These are phyloP conservation scores for Remersonia thermophila DNA, from an alignment of 2,329 filamentous ascomycete genomes.

Conservation along the genomic window DNA sequence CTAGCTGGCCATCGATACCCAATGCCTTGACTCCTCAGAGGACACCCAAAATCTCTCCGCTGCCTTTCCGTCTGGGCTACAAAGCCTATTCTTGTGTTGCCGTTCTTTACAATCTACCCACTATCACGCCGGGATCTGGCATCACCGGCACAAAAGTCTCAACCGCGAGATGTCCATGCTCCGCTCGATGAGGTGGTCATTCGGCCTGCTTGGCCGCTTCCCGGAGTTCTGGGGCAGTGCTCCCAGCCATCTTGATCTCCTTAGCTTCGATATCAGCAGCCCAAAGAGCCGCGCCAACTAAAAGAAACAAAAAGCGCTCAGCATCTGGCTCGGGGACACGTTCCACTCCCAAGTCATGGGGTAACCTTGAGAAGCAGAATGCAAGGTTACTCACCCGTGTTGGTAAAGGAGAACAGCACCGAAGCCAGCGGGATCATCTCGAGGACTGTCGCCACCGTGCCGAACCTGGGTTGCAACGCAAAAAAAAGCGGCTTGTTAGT, in stretches of 20 bases:
- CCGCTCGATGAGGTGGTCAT: no score
- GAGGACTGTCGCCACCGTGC: slow-evolving; percentile 60
- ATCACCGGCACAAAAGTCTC: slow-evolving; percentile 38
- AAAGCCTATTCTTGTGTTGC: no score
- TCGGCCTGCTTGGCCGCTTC: slow-evolving; percentile 38
- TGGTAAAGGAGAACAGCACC: slow-evolving; percentile 80
- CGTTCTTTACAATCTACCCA: no score
- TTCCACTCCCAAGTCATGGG: no score
- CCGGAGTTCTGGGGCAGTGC: slow-evolving; percentile 19
- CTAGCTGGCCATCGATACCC: no score
- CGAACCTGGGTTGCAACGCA: slow-evolving; percentile 54
- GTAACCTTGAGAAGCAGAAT: no score
- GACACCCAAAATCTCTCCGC: no score
- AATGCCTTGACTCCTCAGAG: no score
- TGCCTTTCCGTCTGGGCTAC: no score
- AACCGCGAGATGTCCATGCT: no score
- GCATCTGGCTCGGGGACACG: slow-evolving; percentile 2
- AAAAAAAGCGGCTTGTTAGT: no score
- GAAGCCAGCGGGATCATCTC: slow-evolving; percentile 77
- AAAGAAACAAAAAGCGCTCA: neutral
- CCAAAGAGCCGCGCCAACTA: slow-evolving; percentile 87
- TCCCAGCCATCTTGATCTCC: slow-evolving; percentile 34
- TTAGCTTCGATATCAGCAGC: slow-evolving; percentile 68
- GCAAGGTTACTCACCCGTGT: slow-evolving; percentile 44
- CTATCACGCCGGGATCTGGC: no score